Percentiles rank a stretch among this genome's conserved stretches.
These are phyloP conservation scores for Prunus davidiana DNA, from an alignment of 306 rosid species.

Conservation along the genomic window DNA sequence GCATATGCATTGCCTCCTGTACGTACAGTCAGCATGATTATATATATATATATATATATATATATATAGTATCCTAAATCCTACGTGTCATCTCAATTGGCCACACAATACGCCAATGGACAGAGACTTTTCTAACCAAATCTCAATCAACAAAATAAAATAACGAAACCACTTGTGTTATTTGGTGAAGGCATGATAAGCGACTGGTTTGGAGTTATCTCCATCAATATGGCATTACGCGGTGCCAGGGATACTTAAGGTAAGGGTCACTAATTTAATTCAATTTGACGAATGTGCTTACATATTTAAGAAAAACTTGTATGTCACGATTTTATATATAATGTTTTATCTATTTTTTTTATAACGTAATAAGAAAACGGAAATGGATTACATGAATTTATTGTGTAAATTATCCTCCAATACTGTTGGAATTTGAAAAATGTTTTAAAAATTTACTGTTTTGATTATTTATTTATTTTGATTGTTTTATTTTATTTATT, in stretches of 20 bases:
- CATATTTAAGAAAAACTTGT: neutral
- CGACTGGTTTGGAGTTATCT: neutral
- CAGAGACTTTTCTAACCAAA: neutral
- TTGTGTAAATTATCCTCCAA: too few species aligned
- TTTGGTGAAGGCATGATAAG: neutral
- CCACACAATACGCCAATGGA: neutral
- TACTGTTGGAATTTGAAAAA: too few species aligned
- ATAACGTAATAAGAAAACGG: too few species aligned
- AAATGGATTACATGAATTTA: too few species aligned
- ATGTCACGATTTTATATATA: too few species aligned
- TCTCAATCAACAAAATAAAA: neutral
- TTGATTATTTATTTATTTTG: too few species aligned
- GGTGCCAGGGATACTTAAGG: too few species aligned
- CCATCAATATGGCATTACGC: neutral
- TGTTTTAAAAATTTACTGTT: too few species aligned
- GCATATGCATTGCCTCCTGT: too few species aligned
- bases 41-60: neutral
- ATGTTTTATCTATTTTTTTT: too few species aligned
- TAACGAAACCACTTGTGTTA: neutral
- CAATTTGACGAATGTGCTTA: neutral
- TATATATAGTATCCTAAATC: neutral
- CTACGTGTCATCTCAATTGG: neutral
- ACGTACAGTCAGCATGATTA: neutral
- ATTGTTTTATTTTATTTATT: too few species aligned
- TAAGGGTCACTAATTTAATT: neutral